Percentiles rank a stretch among this genome's conserved stretches.
These are phyloP conservation scores for Polygonum maritimum DNA, from an alignment of 148 eudicot species.

Conservation along the genomic window DNA sequence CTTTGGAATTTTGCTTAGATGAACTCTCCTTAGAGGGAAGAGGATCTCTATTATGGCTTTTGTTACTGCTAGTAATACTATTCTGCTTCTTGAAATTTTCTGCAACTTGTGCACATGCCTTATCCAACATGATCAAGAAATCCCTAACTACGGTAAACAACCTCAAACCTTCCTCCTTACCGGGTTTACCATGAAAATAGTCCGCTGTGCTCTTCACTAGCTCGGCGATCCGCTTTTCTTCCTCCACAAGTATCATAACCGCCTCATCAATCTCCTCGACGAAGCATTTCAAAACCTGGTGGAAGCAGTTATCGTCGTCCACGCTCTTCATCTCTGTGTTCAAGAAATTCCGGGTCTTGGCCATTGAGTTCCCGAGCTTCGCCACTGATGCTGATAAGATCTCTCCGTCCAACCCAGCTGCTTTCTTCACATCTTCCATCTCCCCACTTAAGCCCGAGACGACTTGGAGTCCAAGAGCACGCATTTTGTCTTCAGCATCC, in stretches of 20 bases:
- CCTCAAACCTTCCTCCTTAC: conserved; percentile 43
- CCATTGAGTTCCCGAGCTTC: conserved; percentile 27
- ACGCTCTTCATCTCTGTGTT: conserved; percentile 31
- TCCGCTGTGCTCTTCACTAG: conserved; percentile 37
- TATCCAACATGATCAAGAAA: conserved; percentile 36
- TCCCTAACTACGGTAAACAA: conserved; percentile 36
- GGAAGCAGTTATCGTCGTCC: conserved; percentile 32
- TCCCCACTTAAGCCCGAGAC: conserved; percentile 33
- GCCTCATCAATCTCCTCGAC: conserved; percentile 34
- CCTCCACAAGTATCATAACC: conserved; percentile 26
- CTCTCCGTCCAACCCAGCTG: conserved; percentile 36
- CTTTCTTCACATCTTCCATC: conserved; percentile 41
- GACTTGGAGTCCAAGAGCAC: conserved; percentile 36
- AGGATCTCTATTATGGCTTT: conserved; percentile 24
- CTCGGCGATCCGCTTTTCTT: conserved; percentile 39
- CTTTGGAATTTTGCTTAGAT: conserved; percentile 13
- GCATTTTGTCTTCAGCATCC: conserved; percentile 44
- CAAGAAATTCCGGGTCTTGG: conserved; percentile 28
- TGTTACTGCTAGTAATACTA: not conserved
- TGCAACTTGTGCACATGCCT: conserved; percentile 35
- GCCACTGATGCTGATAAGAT: conserved; percentile 27
- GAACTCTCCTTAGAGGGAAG: conserved; percentile 19
- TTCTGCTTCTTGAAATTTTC: conserved; percentile 18
- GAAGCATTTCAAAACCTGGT: conserved; percentile 25
- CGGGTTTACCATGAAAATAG: conserved; percentile 46